Percentiles rank a stretch among this genome's conserved stretches.
Conservation (phyloP, 108 stramenopile species). For the Nitzschia sp. region DNA sequence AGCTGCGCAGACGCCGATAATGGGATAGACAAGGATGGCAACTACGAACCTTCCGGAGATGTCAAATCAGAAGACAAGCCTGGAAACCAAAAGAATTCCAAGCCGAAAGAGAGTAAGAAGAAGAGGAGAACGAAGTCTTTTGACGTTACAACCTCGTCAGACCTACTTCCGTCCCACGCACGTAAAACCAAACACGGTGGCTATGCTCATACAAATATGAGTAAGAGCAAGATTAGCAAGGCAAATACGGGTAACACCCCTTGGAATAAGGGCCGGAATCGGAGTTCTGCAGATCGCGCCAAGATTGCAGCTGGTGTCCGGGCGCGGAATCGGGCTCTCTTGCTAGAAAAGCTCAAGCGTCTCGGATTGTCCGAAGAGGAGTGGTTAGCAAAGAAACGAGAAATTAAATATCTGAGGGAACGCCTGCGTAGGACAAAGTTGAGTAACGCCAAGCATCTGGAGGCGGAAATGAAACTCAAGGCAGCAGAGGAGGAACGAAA, state of each 20-base stretch:
- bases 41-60: too few relatives aligned
- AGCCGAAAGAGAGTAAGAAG: neutral
- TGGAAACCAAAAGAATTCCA: neutral
- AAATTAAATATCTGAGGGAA: constrained; percentile 52
- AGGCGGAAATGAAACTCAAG: constrained; percentile 7
- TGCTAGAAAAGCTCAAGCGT: constrained; percentile 41
- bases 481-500: constrained; percentile 19
- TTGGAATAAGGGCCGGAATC: constrained; percentile 59
- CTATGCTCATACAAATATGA: constrained; percentile 49
- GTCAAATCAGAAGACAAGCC: too few relatives aligned
- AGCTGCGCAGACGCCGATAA: too few relatives aligned
- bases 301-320: constrained; percentile 54
- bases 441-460: constrained; percentile 11
- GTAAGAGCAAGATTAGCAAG: constrained; percentile 32
- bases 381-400: constrained; percentile 33
- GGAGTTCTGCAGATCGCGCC: constrained; percentile 37
- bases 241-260: constrained; percentile 61
- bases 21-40: too few relatives aligned
- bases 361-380: constrained; percentile 59
- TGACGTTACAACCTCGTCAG: neutral
- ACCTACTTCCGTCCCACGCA: constrained; percentile 21
- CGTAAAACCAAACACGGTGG: constrained; percentile 52
- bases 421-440: constrained; percentile 41
- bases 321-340: constrained; percentile 47
- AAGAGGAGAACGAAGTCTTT: neutral